Evolutionary conservation across 1,284 basidiomycete genomes (phyloP), one percentile per base, ranked within the genome.

Genomic region (Kalmanozyma brasiliensis): DNA sequence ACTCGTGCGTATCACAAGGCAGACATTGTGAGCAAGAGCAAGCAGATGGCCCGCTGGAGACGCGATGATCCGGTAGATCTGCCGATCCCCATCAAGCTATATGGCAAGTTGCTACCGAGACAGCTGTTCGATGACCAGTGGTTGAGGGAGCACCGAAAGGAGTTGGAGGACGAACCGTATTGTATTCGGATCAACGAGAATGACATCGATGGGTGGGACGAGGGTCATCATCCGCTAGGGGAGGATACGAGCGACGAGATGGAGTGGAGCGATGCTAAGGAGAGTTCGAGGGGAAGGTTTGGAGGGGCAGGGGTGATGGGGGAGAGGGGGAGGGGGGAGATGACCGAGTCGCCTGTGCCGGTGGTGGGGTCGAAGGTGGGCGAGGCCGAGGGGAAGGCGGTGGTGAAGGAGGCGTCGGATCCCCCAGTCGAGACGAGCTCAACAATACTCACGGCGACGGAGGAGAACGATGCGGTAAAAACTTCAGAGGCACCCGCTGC

Each of bases 241-340:
- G 73, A 74, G 46, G 68, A 73, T 38, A 73, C 71, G 22, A 64
- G 61, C 38, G 71, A 73, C 34, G 71, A 73, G 58, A 66, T 73
- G 66, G 71, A 73, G 45, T 71, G 68, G 68, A 71, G 68, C 44
- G 68, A 71, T 55, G 63, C 68, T 3, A 71, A 67, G 41, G 68
- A 71, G 41, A 65, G 49, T 23, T 51, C 44, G 34, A 40, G 46
- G 46, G 36, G 59, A n/a, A n/a, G n/a, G n/a, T n/a, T n/a, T n/a
- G n/a, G n/a, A n/a, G n/a, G n/a, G n/a, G n/a, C n/a, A n/a, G n/a
- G n/a, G n/a, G n/a, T 57, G 26, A 41, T 51, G 19, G 34, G 38
- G 17, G 22, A 33, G 6, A 42, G 55, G 42, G 36, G 55, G 10
- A 41, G 62, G 33, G 57, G 40, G 20, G 44, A 42, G 16, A 46